Conservation (phyloP, 768 basidiomycete species). For the Collybia nuda region DNA sequence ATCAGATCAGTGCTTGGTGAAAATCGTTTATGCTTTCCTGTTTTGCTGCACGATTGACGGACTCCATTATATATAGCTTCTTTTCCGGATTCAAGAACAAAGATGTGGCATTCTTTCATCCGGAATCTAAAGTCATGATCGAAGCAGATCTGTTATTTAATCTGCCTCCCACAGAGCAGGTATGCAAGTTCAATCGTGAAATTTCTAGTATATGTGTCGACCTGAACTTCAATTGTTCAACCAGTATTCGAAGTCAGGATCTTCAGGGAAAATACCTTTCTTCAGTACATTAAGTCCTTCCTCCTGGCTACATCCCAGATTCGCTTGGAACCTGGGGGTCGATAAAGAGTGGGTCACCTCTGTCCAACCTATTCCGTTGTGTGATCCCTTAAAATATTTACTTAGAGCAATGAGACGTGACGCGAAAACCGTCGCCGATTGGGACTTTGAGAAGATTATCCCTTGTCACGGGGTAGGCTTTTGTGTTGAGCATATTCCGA, state of each 20-base stretch:
- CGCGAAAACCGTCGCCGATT: constrained; percentile 56
- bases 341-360: constrained; percentile 29
- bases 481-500: background rate
- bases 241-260: constrained; percentile 34
- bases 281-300: constrained; percentile 27
- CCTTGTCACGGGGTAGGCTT: constrained; percentile 54
- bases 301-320: constrained; percentile 23
- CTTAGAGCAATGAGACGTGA: constrained; percentile 53
- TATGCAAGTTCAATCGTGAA: constrained; percentile 15
- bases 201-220: too few species aligned
- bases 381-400: background rate
- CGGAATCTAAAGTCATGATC: constrained; percentile 61
- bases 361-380: background rate
- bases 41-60: background rate
- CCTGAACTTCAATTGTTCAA: background rate
- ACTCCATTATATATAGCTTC: constrained; percentile 35
- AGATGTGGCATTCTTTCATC: constrained; percentile 80
- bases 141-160: constrained; percentile 81
- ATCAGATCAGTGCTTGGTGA: constrained; percentile 46
- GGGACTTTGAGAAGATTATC: constrained; percentile 70
- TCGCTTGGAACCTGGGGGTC: constrained; percentile 26
- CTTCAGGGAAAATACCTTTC: constrained; percentile 24
- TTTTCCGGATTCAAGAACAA: constrained; percentile 66
- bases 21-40: background rate
- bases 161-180: constrained; percentile 76